These are phyloP conservation scores for Exobasidium rhododendri DNA, from an alignment of 1,284 basidiomycete species.

Conservation along the genomic window DNA sequence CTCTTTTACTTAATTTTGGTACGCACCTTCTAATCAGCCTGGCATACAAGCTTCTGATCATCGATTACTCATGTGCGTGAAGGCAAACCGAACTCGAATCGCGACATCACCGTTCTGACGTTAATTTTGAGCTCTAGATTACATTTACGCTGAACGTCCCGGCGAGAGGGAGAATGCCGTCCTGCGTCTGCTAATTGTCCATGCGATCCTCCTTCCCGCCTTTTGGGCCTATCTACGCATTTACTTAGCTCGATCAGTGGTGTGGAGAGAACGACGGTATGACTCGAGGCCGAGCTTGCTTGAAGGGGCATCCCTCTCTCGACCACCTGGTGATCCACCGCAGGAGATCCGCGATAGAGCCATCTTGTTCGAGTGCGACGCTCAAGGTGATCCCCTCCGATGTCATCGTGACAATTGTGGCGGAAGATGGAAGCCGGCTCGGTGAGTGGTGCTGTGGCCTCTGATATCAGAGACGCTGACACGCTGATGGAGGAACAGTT, in stretches of 20 bases:
- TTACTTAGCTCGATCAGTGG: conserved; percentile 1
- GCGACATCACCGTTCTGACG: no score
- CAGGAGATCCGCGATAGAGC: neutral
- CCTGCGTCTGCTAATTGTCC: neutral
- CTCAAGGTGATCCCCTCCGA: conserved; percentile 7
- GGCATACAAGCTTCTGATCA: conserved; percentile 16
- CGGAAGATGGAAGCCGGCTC: conserved; percentile 15
- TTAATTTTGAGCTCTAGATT: no score
- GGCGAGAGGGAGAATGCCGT: neutral
- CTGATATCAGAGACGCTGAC: neutral
- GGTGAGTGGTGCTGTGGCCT: neutral
- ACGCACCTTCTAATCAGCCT: neutral
- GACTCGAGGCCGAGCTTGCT: neutral
- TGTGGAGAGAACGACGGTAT: neutral
- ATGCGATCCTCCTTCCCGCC: conserved; percentile 12
- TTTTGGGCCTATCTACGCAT: conserved; percentile 10
- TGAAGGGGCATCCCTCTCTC: neutral
- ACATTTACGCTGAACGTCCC: neutral
- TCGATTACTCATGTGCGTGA: conserved; percentile 15
- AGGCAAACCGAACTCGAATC: no score
- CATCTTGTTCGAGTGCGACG: conserved; percentile 10
- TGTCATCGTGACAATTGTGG: conserved; percentile 11
- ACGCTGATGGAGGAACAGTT: neutral
- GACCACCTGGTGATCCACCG: conserved; percentile 7
- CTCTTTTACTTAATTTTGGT: no score